These are phyloP conservation scores for Solanum phureja DNA, from an alignment of 257 asterid species.

Conservation along the genomic window DNA sequence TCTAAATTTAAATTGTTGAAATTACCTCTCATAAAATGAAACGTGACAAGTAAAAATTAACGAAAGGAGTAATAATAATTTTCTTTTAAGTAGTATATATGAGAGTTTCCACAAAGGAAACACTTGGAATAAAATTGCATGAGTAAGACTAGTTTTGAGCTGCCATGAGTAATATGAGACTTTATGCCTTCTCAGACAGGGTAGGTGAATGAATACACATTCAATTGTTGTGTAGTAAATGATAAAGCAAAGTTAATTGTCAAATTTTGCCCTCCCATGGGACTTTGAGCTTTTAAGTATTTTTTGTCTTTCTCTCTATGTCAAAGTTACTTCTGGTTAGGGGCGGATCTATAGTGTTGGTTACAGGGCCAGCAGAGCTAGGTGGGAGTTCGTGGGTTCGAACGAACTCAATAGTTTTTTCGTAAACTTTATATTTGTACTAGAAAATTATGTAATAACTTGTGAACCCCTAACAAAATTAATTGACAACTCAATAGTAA, in stretches of 20 bases:
- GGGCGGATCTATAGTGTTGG: background rate
- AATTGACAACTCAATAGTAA: too few relatives aligned
- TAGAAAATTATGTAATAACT: too few relatives aligned
- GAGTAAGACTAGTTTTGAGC: background rate
- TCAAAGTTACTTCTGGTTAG: background rate
- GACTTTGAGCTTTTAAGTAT: background rate
- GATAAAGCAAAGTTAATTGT: background rate
- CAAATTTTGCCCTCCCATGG: background rate
- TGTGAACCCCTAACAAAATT: too few relatives aligned
- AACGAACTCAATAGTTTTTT: too few relatives aligned
- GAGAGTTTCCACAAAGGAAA: background rate
- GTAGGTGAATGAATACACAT: background rate
- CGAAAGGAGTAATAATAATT: background rate
- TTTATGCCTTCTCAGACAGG: background rate
- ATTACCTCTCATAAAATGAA: too few relatives aligned
- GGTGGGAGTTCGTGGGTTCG: too few relatives aligned
- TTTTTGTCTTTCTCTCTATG: background rate
- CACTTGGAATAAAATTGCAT: background rate
- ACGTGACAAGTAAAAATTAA: background rate
- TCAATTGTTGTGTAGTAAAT: background rate
- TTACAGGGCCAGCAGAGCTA: background rate
- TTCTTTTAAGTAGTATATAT: background rate
- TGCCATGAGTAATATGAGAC: background rate
- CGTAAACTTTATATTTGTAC: too few relatives aligned
- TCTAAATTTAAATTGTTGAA: too few relatives aligned